These are phyloP conservation scores for Calocera viscosa DNA, from an alignment of 768 basidiomycete genomes.

Conservation along the genomic window DNA sequence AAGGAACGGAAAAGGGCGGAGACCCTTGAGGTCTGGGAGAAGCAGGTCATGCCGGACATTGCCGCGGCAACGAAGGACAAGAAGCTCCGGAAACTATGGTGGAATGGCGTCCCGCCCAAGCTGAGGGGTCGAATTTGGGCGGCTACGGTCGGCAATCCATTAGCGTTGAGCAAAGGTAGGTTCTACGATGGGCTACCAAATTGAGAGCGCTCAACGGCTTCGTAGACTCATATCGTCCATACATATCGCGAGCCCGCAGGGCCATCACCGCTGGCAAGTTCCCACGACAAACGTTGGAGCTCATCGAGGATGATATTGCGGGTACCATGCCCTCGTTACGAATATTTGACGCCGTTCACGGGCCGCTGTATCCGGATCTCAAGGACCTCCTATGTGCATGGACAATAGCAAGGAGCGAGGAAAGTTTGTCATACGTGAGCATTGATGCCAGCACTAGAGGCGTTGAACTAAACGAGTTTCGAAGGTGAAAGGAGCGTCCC, in stretches of 20 bases:
- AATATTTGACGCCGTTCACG: slow-evolving; percentile 62
- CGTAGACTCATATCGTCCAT: slow-evolving; percentile 59
- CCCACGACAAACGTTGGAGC: slow-evolving; percentile 45
- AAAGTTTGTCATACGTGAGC: slow-evolving; percentile 59
- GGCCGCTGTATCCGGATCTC: slow-evolving; percentile 70
- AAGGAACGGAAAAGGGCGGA: slow-evolving; percentile 23
- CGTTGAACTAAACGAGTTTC: not conserved
- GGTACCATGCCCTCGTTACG: slow-evolving; percentile 64
- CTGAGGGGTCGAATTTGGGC: slow-evolving; percentile 73
- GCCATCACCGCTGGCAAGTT: slow-evolving; percentile 54
- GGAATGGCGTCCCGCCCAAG: slow-evolving; percentile 76
- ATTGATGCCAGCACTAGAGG: not conserved
- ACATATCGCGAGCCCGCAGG: slow-evolving; percentile 60
- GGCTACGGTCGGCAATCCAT: slow-evolving; percentile 67
- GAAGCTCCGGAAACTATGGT: slow-evolving; percentile 62
- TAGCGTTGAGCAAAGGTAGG: slow-evolving; percentile 70
- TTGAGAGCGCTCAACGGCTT: slow-evolving; percentile 4
- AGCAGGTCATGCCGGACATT: slow-evolving; percentile 73
- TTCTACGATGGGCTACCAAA: not conserved
- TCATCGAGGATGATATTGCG: slow-evolving; percentile 63
- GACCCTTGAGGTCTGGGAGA: slow-evolving; percentile 63
- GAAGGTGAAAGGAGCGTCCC: slow-evolving; percentile 22
- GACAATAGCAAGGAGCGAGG: slow-evolving; percentile 74
- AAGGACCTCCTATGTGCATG: slow-evolving; percentile 77
- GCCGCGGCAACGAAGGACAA: slow-evolving; percentile 52